These are phyloP conservation scores for Blattamonas nauphoetae DNA, from an alignment of 78 protist genomes.

Conservation along the genomic window DNA sequence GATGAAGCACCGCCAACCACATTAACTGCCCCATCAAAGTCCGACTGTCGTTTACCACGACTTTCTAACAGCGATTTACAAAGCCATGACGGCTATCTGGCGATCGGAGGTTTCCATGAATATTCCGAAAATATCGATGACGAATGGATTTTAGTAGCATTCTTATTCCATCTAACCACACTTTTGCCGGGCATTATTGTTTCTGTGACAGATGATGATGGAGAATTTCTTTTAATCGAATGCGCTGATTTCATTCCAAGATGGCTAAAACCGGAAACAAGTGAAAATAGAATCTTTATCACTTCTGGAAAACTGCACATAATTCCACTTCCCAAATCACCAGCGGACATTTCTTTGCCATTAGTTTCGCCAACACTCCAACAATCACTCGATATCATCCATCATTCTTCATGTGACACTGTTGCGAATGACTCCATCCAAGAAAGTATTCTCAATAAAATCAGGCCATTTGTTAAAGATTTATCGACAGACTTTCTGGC, in stretches of 20 bases:
- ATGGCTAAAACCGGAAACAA: background rate
- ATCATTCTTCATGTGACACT: background rate
- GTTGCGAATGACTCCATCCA: background rate
- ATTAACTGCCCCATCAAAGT: too few species aligned
- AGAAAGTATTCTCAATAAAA: background rate
- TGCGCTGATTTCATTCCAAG: background rate
- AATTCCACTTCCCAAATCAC: background rate
- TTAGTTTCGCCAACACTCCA: background rate
- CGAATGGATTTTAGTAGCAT: background rate
- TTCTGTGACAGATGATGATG: background rate
- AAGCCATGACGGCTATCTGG: too few species aligned
- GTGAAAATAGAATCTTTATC: background rate
- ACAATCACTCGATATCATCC: background rate
- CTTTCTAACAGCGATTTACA: too few species aligned
- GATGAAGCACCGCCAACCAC: too few species aligned
- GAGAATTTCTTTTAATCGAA: background rate
- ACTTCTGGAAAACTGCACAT: background rate
- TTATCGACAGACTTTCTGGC: background rate
- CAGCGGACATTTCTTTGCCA: background rate
- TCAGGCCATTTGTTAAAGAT: background rate
- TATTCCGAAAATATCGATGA: slow-evolving; percentile 8
- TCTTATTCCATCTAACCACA: background rate
- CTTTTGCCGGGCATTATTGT: background rate
- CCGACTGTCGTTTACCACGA: too few species aligned
- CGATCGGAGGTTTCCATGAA: too few species aligned